Evolutionary conservation across 352 stramenopile species (phyloP).

Genomic region (Pythium utonaiense): DNA sequence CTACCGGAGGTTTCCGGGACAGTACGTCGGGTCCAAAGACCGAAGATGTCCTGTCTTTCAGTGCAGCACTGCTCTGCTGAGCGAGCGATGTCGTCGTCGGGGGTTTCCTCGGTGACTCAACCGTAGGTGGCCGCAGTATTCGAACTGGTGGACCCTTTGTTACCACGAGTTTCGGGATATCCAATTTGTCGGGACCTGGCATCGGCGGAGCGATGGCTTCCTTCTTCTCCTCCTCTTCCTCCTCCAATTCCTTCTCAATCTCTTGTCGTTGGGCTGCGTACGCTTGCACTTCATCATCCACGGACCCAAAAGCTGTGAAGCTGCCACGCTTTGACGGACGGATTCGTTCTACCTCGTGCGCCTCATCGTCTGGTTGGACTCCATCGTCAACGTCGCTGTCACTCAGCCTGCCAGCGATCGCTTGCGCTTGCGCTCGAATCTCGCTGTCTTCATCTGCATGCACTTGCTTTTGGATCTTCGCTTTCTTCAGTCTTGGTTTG

Average conservation of each 20-base stretch:
- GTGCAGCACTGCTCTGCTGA: slow-evolving; percentile 25
- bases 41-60: slow-evolving; percentile 25
- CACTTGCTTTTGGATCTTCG: slow-evolving; percentile 29
- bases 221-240: slow-evolving; percentile 12
- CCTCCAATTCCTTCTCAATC: slow-evolving; percentile 22
- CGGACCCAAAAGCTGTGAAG: slow-evolving; percentile 32
- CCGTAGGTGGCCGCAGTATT: slow-evolving; percentile 15
- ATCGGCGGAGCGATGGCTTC: not conserved
- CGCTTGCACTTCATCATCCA: slow-evolving; percentile 11
- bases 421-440: slow-evolving; percentile 17
- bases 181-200: not conserved
- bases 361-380: too few species aligned
- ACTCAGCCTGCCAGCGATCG: slow-evolving; percentile 16
- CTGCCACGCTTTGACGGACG: slow-evolving; percentile 11
- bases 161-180: slow-evolving; percentile 37
- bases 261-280: slow-evolving; percentile 16
- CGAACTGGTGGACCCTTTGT: slow-evolving; percentile 40
- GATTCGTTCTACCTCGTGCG: not conserved
- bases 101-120: not conserved
- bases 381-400: too few species aligned
- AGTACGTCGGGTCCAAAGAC: slow-evolving; percentile 20
- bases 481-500: slow-evolving; percentile 1
- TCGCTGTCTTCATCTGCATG: slow-evolving; percentile 23
- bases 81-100: slow-evolving; percentile 3
- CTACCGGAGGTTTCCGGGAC: slow-evolving; percentile 19